Conservation (phyloP, 345 rosid species). For the Cardamine occulta region DNA sequence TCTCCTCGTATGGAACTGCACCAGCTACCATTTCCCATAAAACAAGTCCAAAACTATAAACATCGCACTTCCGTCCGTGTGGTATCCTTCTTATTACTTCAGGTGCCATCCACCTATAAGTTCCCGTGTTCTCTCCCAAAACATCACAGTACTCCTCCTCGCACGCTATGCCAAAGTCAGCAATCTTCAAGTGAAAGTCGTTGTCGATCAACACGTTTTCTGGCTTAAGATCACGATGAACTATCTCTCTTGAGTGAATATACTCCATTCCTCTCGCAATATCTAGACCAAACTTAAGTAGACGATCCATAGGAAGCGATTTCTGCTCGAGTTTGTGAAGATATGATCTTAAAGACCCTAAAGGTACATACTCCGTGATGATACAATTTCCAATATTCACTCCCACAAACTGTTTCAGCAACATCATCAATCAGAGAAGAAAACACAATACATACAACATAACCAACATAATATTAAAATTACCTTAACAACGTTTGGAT, state of each 20-base stretch:
- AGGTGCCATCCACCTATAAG: slow-evolving; percentile 96
- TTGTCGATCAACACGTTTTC: slow-evolving; percentile 72
- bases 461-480: slow-evolving; percentile 12
- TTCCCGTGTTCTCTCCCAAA: slow-evolving; percentile 73
- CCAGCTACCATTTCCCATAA: slow-evolving; percentile 94
- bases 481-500: slow-evolving; percentile 78
- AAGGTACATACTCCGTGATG: slow-evolving; percentile 60
- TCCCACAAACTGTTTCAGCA: slow-evolving; percentile 55
- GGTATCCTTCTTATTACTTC: slow-evolving; percentile 72
- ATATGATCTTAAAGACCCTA: slow-evolving; percentile 74
- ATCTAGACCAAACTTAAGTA: slow-evolving; percentile 62
- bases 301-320: slow-evolving; percentile 57
- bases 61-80: slow-evolving; percentile 70
- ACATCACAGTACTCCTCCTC: slow-evolving; percentile 66
- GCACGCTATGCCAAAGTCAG: slow-evolving; percentile 93
- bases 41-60: slow-evolving; percentile 79
- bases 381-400: slow-evolving; percentile 60
- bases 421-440: not conserved
- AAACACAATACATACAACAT: not conserved
- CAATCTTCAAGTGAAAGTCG: slow-evolving; percentile 68
- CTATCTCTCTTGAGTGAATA: slow-evolving; percentile 73
- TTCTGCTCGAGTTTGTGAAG: slow-evolving; percentile 70
- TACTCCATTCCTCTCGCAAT: slow-evolving; percentile 88
- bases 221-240: slow-evolving; percentile 90
- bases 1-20: slow-evolving; percentile 69